phyloP scores from a whole-genome alignment of 306 rosid species.

The Prunus campanulata region DNA sequence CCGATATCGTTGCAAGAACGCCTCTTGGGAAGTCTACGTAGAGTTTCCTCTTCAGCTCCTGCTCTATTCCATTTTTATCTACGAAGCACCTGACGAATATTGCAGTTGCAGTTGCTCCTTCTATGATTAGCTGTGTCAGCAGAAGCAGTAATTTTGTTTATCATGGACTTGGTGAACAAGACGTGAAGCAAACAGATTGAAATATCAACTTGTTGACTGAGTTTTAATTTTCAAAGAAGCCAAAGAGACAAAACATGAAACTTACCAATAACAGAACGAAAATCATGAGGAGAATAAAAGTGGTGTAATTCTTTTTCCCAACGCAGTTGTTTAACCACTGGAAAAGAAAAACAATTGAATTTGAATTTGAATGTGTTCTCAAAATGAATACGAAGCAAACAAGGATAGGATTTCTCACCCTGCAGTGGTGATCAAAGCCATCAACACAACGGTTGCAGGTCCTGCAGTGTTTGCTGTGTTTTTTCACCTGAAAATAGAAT shows the following conservation, averaged over 20 bases:
- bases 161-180: background rate
- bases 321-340: conserved; percentile 98
- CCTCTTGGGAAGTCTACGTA: conserved; percentile 67
- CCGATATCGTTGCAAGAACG: conserved; percentile 72
- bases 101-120: conserved; percentile 83
- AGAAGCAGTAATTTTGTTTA: background rate
- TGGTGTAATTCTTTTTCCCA: conserved; percentile 86
- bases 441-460: conserved; percentile 95
- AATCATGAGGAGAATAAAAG: conserved; percentile 83
- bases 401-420: conserved; percentile 41
- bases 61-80: conserved; percentile 67
- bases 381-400: background rate
- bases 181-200: conserved; percentile 12
- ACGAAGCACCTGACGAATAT: conserved; percentile 79
- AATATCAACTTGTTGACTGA: conserved; percentile 6
- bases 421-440: conserved; percentile 96
- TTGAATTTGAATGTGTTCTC: background rate
- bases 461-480: conserved; percentile 86
- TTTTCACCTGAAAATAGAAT: conserved; percentile 58
- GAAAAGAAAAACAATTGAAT: conserved; percentile 2
- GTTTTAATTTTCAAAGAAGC: conserved; percentile 5
- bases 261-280: conserved; percentile 71
- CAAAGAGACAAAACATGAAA: conserved; percentile 9
- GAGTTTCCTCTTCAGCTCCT: conserved; percentile 61
- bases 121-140: conserved; percentile 58